Evolutionary conservation across 495 filamentous ascomycete species (phyloP), one percentile per base, ranked within the genome.

Genomic region (Penicillium salamii): DNA sequence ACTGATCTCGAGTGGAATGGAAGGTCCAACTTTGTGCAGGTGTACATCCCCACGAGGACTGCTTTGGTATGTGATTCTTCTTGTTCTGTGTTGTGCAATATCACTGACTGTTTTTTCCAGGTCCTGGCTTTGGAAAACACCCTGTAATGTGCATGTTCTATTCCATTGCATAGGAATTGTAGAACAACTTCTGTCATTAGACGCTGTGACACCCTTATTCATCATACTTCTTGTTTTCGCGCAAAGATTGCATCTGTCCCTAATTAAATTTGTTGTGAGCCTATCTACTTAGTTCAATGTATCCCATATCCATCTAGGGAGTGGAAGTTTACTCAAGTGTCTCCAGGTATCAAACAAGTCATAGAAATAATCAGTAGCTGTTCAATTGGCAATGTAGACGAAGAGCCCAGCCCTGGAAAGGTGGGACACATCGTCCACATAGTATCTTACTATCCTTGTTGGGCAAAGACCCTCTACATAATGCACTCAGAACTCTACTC

Each of bases 1-100:
- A 95, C 89, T 31, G 80, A 89, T 29, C 76, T 96, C 61, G 74
- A 72, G 58, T 97, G 95, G 93, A 97, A 97, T 66, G 85, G 78
- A 2, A 69, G 93, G 52, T 80, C 74, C 68, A 98, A 98, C 66
- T 97, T 88, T 65, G 78, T 88, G 32, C 93, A 97, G 69, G 83
- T 96, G 23, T 98, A 98, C 67, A 80, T 96, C 45, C 93, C 93
- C 21, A 81, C 80, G 21, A 78, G 93, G 53, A 89, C 88, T 45
- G 93, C 90, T 24, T 67, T 97, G 62, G 91, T 96, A 77, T 83
- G 87, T 75, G 5, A 1, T 46, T 19, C 41, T n/a, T 34, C 45
- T 14, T 17, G 29, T 32, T 14, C 11, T 20, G 36, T 15, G 19
- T 36, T 38, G 1, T 13, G 26, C 2, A 18, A 33, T 28, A 5